Base-by-base conservation (phyloP, 2,329 filamentous ascomycete genomes). In the Aspergillus flavus region DNA sequence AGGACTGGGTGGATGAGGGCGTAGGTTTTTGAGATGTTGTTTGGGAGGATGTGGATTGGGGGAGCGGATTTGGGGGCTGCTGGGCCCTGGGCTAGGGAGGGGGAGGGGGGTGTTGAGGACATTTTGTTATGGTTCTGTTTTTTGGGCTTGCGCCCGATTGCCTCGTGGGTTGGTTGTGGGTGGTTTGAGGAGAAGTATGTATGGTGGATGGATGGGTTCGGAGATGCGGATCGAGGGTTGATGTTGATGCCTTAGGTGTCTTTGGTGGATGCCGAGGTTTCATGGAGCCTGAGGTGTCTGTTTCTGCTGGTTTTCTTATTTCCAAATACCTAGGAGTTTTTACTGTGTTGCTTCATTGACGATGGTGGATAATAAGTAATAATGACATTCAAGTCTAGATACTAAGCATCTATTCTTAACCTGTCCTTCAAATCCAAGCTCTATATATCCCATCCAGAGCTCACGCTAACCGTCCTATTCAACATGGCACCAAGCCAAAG, bases 1-100 rank as follows among this genome's bases (percentile, higher is more conserved):
- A 93, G 78, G 30, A 85, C 77, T 0, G 91, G 89, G 69, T 96
- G 91, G 23, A 87, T 76, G 71, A 92, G 84, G 14, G 89, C 86
- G 72, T 90, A 85, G 26, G 85, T 74, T 57, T 78, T 82, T 2
- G 86, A 83, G 23, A 80, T 66, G n/a, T 80, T 73, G 28, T 78
- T 83, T 32, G 81, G 72, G 55, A 85, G 79, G 64, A 83, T 77
- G 59, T 80, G 76, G 64, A 85, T 78, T 41, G 85, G 81, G 14
- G 76, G 75, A 30, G 74, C 62, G 26, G 72, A 69, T 59, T 77
- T 72, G 52, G 69, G 67, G 54, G 65, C 60, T 64, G 71, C 6
- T 64, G 59, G 16, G n/a, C 19, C 28, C n/a, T 52, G 66, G 48
- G 57, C 34, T 14, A 58, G 54, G n/a, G 54, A 61, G 4, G 61